Evolutionary conservation across 2,329 filamentous ascomycete genomes (phyloP), one percentile per base, ranked within the genome.

Genomic region (Neoascochyta sp.): DNA sequence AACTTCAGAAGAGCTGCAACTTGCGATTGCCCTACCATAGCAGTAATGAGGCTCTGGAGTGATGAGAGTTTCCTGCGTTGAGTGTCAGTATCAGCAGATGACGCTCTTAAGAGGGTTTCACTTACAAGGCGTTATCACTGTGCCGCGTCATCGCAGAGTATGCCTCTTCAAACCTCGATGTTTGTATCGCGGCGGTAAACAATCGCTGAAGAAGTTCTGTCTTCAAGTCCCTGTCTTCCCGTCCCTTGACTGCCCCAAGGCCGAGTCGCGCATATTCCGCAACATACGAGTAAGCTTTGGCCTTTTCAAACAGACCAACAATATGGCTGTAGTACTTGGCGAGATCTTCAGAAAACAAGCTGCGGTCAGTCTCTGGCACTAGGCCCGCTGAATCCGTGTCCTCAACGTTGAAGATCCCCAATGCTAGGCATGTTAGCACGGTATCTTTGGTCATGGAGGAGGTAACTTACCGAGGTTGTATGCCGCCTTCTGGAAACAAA

Each of bases 241-340:
- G 43, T 16, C 53, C 51, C 21, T 36, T 40, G 29, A 61, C 20
- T 5, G 47, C 52, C 19, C 47, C 45, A 22, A 93, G 68, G 5
- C 85, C 81, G 14, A 89, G 68, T 21, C 79, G 76, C 21, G 86
- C 81, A 67, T 95, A 95, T 45, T 94, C 86, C 5, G 87, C 76
- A 22, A 93, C 86, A 51, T 83, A 85, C 2, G 85, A 83, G 60
- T 85, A 86, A 1, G 82, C 80, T 46, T 81, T 83, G 23, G 78
- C 75, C 47, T 76, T 77, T 57, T 95, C 89, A 54, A 85, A 96
- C 1, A 98, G 72, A 12, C 78, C 74, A 9, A 89, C 76, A 28
- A 96, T 76, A 59, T 98, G 92, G 22, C 82, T 79, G 61, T 93
- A 93, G 65, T 95, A 98, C 41, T 77, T 80, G 4, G 86, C 76